Percentiles rank a stretch among this genome's conserved stretches.
phyloP scores from a whole-genome alignment of 2,329 filamentous ascomycete genomes.

The Pseudogymnoascus sp. region DNA sequence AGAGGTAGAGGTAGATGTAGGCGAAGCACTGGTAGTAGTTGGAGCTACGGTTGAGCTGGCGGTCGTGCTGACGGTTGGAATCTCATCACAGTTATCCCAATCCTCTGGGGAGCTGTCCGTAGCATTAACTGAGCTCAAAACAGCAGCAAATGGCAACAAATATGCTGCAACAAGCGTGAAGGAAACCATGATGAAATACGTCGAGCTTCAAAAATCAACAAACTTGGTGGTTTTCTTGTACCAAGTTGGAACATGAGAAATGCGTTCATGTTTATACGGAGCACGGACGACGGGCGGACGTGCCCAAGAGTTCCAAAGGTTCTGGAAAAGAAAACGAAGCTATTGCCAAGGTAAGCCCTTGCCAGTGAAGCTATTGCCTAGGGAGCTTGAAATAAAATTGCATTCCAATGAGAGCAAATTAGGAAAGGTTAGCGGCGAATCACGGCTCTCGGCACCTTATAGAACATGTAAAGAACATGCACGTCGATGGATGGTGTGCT shows the following conservation, averaged over 20 bases:
- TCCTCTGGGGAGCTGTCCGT: background rate
- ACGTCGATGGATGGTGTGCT: background rate
- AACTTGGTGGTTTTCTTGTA: background rate
- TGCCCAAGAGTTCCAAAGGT: background rate
- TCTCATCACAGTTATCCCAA: background rate
- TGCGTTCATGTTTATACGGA: background rate
- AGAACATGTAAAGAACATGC: background rate
- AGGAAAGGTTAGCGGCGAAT: background rate
- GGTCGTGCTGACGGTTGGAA: background rate
- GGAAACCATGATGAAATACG: background rate
- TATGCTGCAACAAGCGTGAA: background rate
- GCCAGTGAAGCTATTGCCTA: background rate
- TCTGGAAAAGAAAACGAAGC: background rate
- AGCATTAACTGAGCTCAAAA: background rate
- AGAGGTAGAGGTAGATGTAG: conserved; percentile 14
- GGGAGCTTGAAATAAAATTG: background rate
- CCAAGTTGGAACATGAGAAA: background rate
- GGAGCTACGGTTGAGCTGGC: background rate
- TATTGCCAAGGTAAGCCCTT: background rate
- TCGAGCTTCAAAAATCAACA: background rate
- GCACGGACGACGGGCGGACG: background rate
- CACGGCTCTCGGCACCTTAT: background rate
- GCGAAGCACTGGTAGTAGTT: conserved; percentile 1
- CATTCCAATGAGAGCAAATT: background rate
- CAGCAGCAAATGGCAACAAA: background rate